A percentile compares a stretch with the other conserved stretches of the same genome.
phyloP scores from a whole-genome alignment of 1,284 basidiomycete genomes.

The Cutaneotrichosporon daszewskae region DNA sequence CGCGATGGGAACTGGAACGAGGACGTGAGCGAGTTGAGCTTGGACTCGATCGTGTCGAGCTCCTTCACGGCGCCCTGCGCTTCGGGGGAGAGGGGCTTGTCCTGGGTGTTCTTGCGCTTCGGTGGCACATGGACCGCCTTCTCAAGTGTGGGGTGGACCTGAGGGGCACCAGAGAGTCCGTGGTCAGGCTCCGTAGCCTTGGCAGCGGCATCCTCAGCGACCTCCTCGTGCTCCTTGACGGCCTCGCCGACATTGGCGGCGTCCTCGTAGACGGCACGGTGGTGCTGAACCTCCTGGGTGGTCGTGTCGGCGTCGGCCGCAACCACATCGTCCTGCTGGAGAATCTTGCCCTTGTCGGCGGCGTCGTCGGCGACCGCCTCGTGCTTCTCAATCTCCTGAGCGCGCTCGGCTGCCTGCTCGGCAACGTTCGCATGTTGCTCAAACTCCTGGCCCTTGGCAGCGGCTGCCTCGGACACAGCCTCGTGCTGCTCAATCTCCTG shows the following conservation, averaged over 20 bases:
- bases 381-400: neutral
- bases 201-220: neutral
- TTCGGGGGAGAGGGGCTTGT: constrained; percentile 2
- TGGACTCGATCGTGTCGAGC: constrained; percentile 26
- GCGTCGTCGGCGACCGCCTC: neutral
- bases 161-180: constrained; percentile 53
- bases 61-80: constrained; percentile 20
- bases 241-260: neutral
- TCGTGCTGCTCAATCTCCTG: constrained; percentile 1
- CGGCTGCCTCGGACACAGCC: neutral
- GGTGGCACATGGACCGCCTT: neutral
- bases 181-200: neutral
- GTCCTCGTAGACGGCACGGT: neutral
- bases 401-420: neutral
- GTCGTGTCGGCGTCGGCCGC: neutral
- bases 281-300: neutral
- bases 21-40: constrained; percentile 23
- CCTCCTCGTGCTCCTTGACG: neutral
- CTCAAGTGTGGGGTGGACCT: too few species aligned
- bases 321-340: neutral
- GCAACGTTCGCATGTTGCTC: neutral
- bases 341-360: neutral
- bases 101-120: constrained; percentile 2
- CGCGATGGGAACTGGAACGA: constrained; percentile 35
- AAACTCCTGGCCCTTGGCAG: neutral